A percentile compares a stretch with the other conserved stretches of the same genome.
Conservation (phyloP, 257 asterid species). For the Gentiana straminea region DNA sequence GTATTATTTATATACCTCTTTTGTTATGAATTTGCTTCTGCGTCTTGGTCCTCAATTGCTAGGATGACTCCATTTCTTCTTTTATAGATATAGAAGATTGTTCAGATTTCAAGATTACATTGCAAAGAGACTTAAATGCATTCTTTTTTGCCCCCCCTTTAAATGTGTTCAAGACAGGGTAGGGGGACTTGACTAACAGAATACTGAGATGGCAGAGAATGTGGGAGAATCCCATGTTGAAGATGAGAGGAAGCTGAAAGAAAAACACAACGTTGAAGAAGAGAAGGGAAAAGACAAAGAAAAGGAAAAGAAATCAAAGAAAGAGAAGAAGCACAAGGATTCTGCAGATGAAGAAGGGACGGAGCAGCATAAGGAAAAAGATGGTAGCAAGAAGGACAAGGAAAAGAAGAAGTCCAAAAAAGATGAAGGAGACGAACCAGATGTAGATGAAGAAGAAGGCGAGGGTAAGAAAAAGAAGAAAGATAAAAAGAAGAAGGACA, state of each 20-base stretch:
- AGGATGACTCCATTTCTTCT: no score
- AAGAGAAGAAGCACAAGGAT: conserved; percentile 5
- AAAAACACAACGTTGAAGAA: conserved; percentile 3
- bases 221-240: no score
- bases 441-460: not conserved
- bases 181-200: not conserved
- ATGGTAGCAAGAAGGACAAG: conserved; percentile 3
- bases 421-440: not conserved
- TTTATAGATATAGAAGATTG: no score
- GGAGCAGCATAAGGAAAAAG: conserved; percentile 8
- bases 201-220: conserved; percentile 27
- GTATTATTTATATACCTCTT: no score
- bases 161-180: not conserved
- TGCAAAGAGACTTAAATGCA: no score
- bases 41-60: no score
- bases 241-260: conserved; percentile 1
- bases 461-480: not conserved
- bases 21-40: no score
- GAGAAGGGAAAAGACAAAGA: not conserved
- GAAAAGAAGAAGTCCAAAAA: conserved; percentile 5
- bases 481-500: not conserved
- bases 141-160: no score
- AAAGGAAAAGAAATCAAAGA: conserved; percentile 6
- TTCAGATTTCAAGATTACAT: no score
- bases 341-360: conserved; percentile 5